Conservation (phyloP, 805 yeast genomes). For the Candida morakotiae region DNA sequence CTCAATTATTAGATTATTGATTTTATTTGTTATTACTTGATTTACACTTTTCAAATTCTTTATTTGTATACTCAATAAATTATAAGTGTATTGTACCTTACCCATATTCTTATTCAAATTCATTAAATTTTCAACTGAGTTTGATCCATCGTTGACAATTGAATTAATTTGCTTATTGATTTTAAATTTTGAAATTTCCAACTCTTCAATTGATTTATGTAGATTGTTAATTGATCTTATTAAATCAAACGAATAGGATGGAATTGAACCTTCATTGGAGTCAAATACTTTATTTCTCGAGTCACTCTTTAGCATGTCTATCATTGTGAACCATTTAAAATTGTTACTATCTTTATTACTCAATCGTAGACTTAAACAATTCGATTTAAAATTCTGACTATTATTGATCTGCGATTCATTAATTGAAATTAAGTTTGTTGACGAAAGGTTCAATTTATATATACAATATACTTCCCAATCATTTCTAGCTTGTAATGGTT, state of each 20-base stretch:
- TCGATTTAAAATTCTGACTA: constrained; percentile 10
- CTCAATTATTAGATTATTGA: constrained; percentile 9
- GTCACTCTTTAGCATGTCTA: constrained; percentile 4
- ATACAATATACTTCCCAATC: constrained; percentile 18
- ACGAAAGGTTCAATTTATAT: constrained; percentile 15
- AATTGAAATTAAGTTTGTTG: constrained; percentile 10
- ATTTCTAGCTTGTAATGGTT: background rate
- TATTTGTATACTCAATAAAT: background rate
- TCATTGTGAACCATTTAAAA: constrained; percentile 17
- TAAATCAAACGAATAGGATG: constrained; percentile 26
- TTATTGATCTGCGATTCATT: constrained; percentile 1
- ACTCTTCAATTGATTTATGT: constrained; percentile 25
- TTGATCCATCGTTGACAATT: too few species aligned
- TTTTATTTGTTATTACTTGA: constrained; percentile 20
- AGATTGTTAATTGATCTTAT: constrained; percentile 24
- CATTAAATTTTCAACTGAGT: too few species aligned
- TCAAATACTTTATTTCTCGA: too few species aligned
- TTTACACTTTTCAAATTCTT: constrained; percentile 18
- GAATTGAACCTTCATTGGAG: background rate
- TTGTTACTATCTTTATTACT: too few species aligned
- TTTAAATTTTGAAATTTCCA: constrained; percentile 19
- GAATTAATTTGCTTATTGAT: constrained; percentile 18
- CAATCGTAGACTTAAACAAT: constrained; percentile 19
- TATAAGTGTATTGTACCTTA: too few species aligned
- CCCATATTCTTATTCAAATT: constrained; percentile 1